Evolutionary conservation across 345 rosid species (phyloP), one percentile per base, ranked within the genome.

Genomic region (Euphorbia pulcherrima): DNA sequence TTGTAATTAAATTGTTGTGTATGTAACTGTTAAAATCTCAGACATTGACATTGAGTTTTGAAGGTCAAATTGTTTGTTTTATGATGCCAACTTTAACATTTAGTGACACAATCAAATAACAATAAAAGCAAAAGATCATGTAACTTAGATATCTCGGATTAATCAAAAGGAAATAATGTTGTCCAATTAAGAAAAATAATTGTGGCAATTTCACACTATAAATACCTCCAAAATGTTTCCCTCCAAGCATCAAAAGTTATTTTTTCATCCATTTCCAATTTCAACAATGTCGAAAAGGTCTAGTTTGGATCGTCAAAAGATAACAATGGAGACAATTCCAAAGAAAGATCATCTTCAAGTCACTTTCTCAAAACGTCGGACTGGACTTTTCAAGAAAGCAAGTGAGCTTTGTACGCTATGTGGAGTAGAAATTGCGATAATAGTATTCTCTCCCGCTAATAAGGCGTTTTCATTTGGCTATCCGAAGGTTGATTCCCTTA

Each of bases 261-360:
- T 27, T 8, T 8, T 58, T 17, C 0, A 29, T 28, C n/a, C 35
- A 9, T 5, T 20, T 37, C 0, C 16, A 2, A 30, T 5, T 59
- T n/a, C 39, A 44, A 8, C 26, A 59, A 62, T 75, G 78, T 17
- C n/a, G 24, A 75, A 58, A 44, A 75, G 21, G 56, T 27, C 46
- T 11, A 75, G 64, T 9, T 65, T n/a, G 18, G 79, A 74, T 41
- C 71, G 79, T 8, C 74, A 75, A n/a, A 75, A 70, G 61, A 56
- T 75, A 17, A 64, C 67, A 57, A 70, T 75, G 68, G 72, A 44
- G 59, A 75, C 60, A 29, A 75, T 75, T 60, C 10, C 4, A 4
- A 75, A 75, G 10, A 71, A 75, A 26, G 71, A 74, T 71, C 71
- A 71, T 61, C 74, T 71, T 0, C 79, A 69, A 24, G 79, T 75